Evolutionary conservation across 2,329 filamentous ascomycete species (phyloP).

Genomic region (Pestalotiopsis sp.): DNA sequence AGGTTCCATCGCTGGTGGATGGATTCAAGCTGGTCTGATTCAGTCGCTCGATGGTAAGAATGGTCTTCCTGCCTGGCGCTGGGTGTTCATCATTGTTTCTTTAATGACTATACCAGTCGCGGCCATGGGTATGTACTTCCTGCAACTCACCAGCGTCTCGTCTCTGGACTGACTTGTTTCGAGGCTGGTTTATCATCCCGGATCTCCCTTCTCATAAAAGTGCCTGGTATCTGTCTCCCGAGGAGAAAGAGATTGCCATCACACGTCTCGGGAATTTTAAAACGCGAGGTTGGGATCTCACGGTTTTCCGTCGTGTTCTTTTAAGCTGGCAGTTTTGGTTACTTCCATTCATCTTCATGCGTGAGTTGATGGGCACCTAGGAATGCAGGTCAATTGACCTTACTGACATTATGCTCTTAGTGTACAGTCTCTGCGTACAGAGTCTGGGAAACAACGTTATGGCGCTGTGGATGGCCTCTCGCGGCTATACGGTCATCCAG

Average conservation of each 20-base stretch:
- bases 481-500: slow-evolving; percentile 43
- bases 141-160: neutral
- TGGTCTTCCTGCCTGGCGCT: slow-evolving; percentile 27
- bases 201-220: slow-evolving; percentile 42
- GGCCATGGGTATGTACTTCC: slow-evolving; percentile 37
- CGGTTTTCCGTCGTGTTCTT: slow-evolving; percentile 14
- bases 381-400: neutral
- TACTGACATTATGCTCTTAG: slow-evolving; percentile 7
- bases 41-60: slow-evolving; percentile 33
- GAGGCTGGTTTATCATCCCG: slow-evolving; percentile 47
- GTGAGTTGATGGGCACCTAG: slow-evolving; percentile 24
- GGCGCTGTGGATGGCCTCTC: slow-evolving; percentile 45
- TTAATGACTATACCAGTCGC: slow-evolving; percentile 59
- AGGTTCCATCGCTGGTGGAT: slow-evolving; percentile 46
- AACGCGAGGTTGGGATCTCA: slow-evolving; percentile 13
- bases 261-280: slow-evolving; percentile 36
- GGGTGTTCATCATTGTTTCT: slow-evolving; percentile 61
- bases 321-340: slow-evolving; percentile 49
- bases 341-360: slow-evolving; percentile 46
- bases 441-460: slow-evolving; percentile 46
- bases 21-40: slow-evolving; percentile 53
- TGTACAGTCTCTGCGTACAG: slow-evolving; percentile 47
- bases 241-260: slow-evolving; percentile 39
- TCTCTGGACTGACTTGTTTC: neutral
- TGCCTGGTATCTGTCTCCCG: slow-evolving; percentile 40